Conservation (phyloP, 495 filamentous ascomycete species). For the Bryoglossum gracile region DNA sequence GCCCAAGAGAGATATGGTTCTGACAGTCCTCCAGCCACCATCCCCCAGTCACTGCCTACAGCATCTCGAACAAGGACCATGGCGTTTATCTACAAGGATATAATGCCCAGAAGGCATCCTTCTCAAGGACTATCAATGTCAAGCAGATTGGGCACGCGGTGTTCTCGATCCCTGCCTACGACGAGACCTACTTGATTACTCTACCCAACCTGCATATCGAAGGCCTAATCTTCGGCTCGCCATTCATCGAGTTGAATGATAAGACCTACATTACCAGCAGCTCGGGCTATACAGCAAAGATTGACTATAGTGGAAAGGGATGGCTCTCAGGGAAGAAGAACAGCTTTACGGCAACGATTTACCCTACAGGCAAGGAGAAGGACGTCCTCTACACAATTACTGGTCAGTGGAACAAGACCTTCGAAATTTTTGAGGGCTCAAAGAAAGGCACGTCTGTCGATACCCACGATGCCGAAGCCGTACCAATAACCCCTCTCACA, state of each 20-base stretch:
- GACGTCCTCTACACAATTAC: constrained; percentile 81
- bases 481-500: constrained; percentile 58
- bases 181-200: constrained; percentile 83
- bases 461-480: constrained; percentile 57
- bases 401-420: constrained; percentile 87
- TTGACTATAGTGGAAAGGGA: constrained; percentile 90
- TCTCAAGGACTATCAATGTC: constrained; percentile 88
- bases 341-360: constrained; percentile 73
- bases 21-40: constrained; percentile 98
- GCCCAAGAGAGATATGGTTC: no score
- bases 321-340: constrained; percentile 98
- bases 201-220: constrained; percentile 92
- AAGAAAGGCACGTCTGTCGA: constrained; percentile 63
- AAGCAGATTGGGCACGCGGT: constrained; percentile 96
- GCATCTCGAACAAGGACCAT: constrained; percentile 77
- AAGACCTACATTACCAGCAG: constrained; percentile 79
- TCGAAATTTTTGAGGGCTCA: constrained; percentile 70
- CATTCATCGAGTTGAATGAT: constrained; percentile 88
- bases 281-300: constrained; percentile 80
- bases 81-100: constrained; percentile 90
- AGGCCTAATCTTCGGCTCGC: constrained; percentile 85
- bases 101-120: constrained; percentile 95
- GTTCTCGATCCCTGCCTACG: constrained; percentile 60
- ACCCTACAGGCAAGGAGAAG: constrained; percentile 72
- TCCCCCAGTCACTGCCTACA: constrained; percentile 92